Evolutionary conservation across 352 stramenopile genomes (phyloP).

Genomic region (Globisporangium middletonii): DNA sequence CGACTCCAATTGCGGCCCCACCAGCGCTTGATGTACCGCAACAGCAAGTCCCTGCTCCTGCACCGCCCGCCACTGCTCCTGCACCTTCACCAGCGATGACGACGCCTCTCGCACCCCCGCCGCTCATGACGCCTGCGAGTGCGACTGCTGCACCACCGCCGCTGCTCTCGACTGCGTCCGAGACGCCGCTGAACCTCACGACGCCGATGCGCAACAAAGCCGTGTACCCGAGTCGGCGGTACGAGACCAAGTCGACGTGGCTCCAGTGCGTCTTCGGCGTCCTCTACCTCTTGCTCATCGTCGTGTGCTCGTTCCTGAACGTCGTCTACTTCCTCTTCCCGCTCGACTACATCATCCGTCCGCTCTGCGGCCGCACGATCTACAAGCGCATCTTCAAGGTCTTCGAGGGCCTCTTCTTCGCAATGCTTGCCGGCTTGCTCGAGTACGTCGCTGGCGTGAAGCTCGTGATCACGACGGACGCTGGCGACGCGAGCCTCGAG

Average conservation of each 20-base stretch:
- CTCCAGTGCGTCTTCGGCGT: conserved; percentile 33
- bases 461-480: conserved; percentile 50
- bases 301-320: conserved; percentile 49
- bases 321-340: conserved; percentile 58
- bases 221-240: conserved; percentile 37
- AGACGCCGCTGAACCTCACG: conserved; percentile 15
- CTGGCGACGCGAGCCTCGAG: conserved; percentile 21
- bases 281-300: conserved; percentile 40
- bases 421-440: conserved; percentile 53
- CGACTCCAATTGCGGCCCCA: not conserved
- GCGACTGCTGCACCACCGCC: not conserved
- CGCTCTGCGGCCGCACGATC: conserved; percentile 17
- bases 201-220: conserved; percentile 16
- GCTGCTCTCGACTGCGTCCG: conserved; percentile 10
- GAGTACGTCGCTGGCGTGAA: conserved; percentile 52
- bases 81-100: conserved; percentile 1
- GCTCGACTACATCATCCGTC: conserved; percentile 36
- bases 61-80: not conserved
- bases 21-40: no score
- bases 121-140: conserved; percentile 1
- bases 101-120: not conserved
- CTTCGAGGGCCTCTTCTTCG: conserved; percentile 47
- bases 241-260: conserved; percentile 37
- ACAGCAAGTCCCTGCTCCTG: no score
- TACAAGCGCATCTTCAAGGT: conserved; percentile 27